Percentiles rank a stretch among this genome's conserved stretches.
Conservation (phyloP, 2,329 filamentous ascomycete species). For the Rhynchosporium graminicola region DNA sequence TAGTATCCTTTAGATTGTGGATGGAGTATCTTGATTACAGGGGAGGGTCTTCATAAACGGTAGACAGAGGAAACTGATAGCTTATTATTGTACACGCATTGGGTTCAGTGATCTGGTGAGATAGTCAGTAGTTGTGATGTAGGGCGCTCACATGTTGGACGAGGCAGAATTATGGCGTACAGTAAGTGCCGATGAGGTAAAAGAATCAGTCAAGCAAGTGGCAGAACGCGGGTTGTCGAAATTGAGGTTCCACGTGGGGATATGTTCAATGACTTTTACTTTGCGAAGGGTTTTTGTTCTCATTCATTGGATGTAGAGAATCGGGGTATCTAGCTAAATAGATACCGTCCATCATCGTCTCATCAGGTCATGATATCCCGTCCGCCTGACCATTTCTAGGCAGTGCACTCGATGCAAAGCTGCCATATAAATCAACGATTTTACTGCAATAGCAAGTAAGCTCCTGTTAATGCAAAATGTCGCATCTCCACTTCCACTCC, state of each 20-base stretch:
- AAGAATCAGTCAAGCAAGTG: too few relatives aligned
- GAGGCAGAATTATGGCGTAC: too few relatives aligned
- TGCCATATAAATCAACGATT: not conserved
- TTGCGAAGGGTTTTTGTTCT: not conserved
- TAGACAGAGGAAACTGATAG: too few relatives aligned
- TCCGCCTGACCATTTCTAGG: not conserved
- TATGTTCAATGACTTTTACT: not conserved
- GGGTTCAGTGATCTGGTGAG: too few relatives aligned
- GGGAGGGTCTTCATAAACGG: not conserved
- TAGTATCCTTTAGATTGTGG: not conserved
- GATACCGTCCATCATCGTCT: slow-evolving; percentile 8
- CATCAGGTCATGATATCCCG: slow-evolving; percentile 15
- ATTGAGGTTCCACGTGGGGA: too few relatives aligned
- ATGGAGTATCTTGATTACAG: not conserved
- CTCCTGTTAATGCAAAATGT: not conserved
- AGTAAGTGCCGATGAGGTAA: too few relatives aligned
- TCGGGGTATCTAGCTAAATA: slow-evolving; percentile 13
- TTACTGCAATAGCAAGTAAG: slow-evolving; percentile 1
- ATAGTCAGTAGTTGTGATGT: too few relatives aligned
- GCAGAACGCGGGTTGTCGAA: too few relatives aligned
- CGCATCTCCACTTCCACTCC: not conserved
- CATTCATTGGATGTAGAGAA: slow-evolving; percentile 17
- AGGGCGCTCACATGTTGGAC: too few relatives aligned
- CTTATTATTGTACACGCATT: too few relatives aligned
- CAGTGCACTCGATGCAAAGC: not conserved